A percentile compares a stretch with the other conserved stretches of the same genome.
Conservation (phyloP, 768 basidiomycete species). For the Psilocybe cubensis region DNA sequence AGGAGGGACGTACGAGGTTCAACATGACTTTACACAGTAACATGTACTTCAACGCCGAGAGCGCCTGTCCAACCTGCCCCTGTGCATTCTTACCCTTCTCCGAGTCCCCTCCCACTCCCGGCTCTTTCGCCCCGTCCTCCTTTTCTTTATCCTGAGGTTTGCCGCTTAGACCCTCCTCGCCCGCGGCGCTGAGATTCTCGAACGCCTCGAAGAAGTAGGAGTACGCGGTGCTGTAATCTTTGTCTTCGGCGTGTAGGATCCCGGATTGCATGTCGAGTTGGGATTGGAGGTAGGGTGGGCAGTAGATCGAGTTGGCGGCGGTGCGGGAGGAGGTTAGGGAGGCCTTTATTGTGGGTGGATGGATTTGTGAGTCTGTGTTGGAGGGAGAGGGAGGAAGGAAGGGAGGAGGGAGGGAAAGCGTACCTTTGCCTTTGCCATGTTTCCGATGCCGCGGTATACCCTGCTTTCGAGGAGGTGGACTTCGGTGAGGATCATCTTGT, state of each 20-base stretch:
- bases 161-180: too few species aligned
- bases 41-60: constrained; percentile 96
- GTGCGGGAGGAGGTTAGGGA: constrained; percentile 90
- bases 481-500: constrained; percentile 97
- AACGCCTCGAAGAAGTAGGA: constrained; percentile 98
- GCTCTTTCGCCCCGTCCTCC: too few species aligned
- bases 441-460: constrained; percentile 88
- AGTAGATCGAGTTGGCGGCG: constrained; percentile 95
- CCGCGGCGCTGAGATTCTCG: too few species aligned
- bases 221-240: constrained; percentile 96
- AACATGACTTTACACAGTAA: constrained; percentile 98
- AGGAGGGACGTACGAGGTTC: constrained; percentile 66
- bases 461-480: constrained; percentile 93
- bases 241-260: constrained; percentile 93
- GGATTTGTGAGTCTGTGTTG: not conserved
- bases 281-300: constrained; percentile 39
- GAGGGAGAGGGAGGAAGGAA: not conserved
- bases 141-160: too few species aligned
- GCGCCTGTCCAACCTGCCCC: constrained; percentile 38
- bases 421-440: constrained; percentile 90
- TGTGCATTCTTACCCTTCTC: not conserved
- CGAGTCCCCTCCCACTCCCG: not conserved
- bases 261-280: constrained; percentile 61
- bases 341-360: constrained; percentile 62
- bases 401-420: constrained; percentile 11